phyloP scores from a whole-genome alignment of 345 rosid species.

The Salix koriyanagi region DNA sequence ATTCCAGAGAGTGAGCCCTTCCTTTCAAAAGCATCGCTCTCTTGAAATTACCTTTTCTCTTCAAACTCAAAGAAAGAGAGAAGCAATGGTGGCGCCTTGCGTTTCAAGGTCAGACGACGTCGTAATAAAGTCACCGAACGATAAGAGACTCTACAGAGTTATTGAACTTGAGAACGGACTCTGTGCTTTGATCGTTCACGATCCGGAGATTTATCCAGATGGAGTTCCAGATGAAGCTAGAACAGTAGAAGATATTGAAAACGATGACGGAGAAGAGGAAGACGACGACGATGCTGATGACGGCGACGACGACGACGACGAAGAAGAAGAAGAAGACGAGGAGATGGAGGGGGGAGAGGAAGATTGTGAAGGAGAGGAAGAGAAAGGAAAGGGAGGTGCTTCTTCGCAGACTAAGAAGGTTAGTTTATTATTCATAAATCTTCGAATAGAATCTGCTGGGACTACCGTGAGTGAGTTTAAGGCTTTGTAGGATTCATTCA shows the following conservation, averaged over 20 bases:
- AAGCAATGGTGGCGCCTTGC: background rate
- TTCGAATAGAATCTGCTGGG: background rate
- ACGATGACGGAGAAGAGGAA: constrained; percentile 24
- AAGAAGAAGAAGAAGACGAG: background rate
- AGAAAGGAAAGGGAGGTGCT: constrained; percentile 27
- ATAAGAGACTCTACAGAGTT: constrained; percentile 64
- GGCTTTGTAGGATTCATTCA: background rate
- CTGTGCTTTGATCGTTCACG: constrained; percentile 81
- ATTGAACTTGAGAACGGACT: constrained; percentile 71
- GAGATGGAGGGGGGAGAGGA: constrained; percentile 29
- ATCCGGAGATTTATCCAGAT: constrained; percentile 76
- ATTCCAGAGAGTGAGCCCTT: background rate
- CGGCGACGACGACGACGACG: constrained; percentile 24
- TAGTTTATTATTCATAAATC: background rate
- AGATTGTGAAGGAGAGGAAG: constrained; percentile 20
- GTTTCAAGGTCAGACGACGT: constrained; percentile 35
- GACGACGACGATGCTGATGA: constrained; percentile 27
- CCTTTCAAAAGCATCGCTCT: background rate
- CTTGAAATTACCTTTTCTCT: background rate
- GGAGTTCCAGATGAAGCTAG: constrained; percentile 7
- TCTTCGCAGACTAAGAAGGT: constrained; percentile 75
- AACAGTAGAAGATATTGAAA: constrained; percentile 27
- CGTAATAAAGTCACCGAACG: constrained; percentile 85
- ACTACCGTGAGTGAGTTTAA: background rate
- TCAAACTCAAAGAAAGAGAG: background rate